Evolutionary conservation across 306 rosid species (phyloP), one percentile per base, ranked within the genome.

Genomic region (Quercus gilva): DNA sequence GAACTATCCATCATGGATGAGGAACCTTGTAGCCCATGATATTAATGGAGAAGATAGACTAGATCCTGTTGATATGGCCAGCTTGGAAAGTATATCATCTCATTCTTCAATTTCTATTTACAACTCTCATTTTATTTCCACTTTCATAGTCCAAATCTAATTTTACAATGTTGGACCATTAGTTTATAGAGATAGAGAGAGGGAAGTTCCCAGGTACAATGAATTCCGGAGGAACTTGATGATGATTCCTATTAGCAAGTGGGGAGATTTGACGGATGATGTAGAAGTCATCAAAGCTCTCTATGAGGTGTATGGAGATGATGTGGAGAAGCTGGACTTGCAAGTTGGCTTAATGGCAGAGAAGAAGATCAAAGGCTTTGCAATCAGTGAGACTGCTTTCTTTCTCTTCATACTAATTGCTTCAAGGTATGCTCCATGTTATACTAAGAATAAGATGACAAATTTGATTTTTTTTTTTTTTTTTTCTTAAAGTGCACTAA

Each of bases 141-240:
- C 45, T 52, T 4, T 55, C 28, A 14, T 9, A 33, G 10, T 55
- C 43, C 31, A 67, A 49, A 33, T 41, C 71, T 85, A 79, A 84
- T 70, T 65, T 28, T 41, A 45, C 64, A 57, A 65, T 60, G 26
- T 64, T 77, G 56, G 29, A 21, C 2, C 3, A 58, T 41, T 53
- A 90, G 94, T 92, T 55, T 92, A 86, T 73, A 89, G 94, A 87
- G 96, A 92, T 21, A 80, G 97, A 84, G 97, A 92, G 86, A 88
- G 96, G 78, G 89, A 87, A 31, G 94, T 92, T 15, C 87, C 94
- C 0, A 82, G 92, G 81, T 92, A 86, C 61, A 92, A 92, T 17
- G 96, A 90, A 64, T 92, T 92, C 81, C 78, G 94, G 35, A 90
- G 92, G 72, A 88, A 88, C 83, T 31, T 90, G 53, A 59, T 92